Evolutionary conservation across 176 grass and related monocot species (phyloP).

Genomic region (Carex littledalei): DNA sequence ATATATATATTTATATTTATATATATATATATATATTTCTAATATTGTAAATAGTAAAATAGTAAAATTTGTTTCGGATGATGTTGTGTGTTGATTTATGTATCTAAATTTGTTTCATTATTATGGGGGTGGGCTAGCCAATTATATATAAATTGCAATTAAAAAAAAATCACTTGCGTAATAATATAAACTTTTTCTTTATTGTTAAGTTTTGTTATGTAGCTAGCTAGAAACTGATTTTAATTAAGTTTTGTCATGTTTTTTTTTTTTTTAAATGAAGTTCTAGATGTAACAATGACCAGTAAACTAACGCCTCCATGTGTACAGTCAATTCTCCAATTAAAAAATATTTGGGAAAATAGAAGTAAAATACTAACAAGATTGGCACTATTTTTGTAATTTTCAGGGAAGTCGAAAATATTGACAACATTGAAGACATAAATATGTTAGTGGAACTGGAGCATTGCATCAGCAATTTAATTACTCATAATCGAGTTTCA

Average conservation of each 20-base stretch:
- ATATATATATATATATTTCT: no score
- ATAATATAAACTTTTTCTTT: not conserved
- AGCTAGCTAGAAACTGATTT: not conserved
- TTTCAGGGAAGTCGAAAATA: slow-evolving; percentile 9
- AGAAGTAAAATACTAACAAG: not conserved
- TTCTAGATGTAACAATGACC: not conserved
- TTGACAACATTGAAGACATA: slow-evolving; percentile 7
- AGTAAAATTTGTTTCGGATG: no score
- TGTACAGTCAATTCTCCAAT: not conserved
- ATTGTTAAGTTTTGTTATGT: not conserved
- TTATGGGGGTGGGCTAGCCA: no score
- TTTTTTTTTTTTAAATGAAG: not conserved
- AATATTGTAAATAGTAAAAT: no score
- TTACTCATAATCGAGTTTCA: not conserved
- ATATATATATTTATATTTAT: no score
- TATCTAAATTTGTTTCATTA: no score
- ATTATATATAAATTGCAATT: no score
- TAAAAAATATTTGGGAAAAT: not conserved
- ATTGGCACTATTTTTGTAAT: not conserved
- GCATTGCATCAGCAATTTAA: not conserved
- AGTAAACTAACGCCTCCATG: no score
- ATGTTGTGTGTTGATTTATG: no score
- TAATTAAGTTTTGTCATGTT: no score
- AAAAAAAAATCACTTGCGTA: no score
- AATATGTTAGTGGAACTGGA: not conserved